A percentile compares a stretch with the other conserved stretches of the same genome.
These are phyloP conservation scores for Ophiorrhiza pumila DNA, from an alignment of 257 asterid genomes.

Conservation along the genomic window DNA sequence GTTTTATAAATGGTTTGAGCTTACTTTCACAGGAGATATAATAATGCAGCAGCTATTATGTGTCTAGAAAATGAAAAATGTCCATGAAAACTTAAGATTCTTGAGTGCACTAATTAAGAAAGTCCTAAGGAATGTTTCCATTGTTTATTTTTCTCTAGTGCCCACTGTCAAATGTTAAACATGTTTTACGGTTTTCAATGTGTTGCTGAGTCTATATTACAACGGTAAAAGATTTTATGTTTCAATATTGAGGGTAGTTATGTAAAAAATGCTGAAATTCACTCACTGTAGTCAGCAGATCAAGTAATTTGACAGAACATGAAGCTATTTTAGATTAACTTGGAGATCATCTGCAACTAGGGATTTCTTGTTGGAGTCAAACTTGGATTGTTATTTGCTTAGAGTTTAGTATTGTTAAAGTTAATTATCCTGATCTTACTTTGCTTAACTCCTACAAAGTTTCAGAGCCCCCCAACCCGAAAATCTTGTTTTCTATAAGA, in stretches of 20 bases:
- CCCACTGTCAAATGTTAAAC: too few relatives aligned
- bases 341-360: neutral
- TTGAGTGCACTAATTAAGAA: neutral
- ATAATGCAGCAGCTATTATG: neutral
- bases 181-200: neutral
- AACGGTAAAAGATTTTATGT: too few relatives aligned
- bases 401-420: too few relatives aligned
- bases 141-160: too few relatives aligned
- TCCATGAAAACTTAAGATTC: neutral
- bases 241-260: neutral
- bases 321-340: neutral
- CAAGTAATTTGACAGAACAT: too few relatives aligned
- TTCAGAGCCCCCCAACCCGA: neutral
- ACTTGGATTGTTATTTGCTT: neutral
- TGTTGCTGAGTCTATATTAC: neutral
- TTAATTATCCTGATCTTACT: too few relatives aligned
- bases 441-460: neutral
- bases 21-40: neutral
- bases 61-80: neutral
- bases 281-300: neutral
- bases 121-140: neutral
- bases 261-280: too few relatives aligned
- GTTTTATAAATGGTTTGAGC: neutral
- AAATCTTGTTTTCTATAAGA: neutral
- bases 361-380: neutral